Base-by-base conservation (phyloP, 257 asterid genomes). In the Solanum raphanifolium region DNA sequence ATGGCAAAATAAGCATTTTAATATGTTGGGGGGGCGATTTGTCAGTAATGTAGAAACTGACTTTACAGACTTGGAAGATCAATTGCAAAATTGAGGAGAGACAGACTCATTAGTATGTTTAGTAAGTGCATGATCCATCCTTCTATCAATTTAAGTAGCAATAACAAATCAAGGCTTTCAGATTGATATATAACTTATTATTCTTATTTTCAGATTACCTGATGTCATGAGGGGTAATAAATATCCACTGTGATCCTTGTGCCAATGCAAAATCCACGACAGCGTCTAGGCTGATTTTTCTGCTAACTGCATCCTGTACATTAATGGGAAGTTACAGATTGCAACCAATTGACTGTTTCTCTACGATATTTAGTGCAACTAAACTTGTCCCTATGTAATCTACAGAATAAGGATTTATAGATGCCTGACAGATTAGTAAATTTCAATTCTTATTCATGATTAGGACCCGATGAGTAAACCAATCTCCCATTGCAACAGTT, bases 171-270 rank as follows among this genome's bases (percentile, higher is more conserved):
- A 34, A 34, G 35, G 66, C 20, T 43, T 16, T 65, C 31, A 39
- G 74, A 23, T 68, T 34, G 60, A 48, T 34, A 83, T 46, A 83
- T 13, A 32, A 62, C 39, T 32, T 60, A 32, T 12, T 27, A 32
- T 55, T 18, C 32, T 1, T 34, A 68, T 39, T 81, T 60, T n/a
- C 32, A 52, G 72, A 38, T 88, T 90, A 96, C 99, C 99, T 92
- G 89, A 97, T 94, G 91, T 95, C 99, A 86, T 97, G 99, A 75
- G 99, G 99, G 48, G 99, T 97, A 82, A 97, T 95, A 89, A 96
- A 97, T 87, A 97, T 96, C 99, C 99, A 97, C 86, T 97, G 99
- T 81, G 98, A 94, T 84, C 98, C 99, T 72, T 97, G 97, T 65
- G 91, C 94, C 95, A 95, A 90, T 18, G 99, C 99, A 89, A 97